Evolutionary conservation across 2,329 filamentous ascomycete species (phyloP).

Genomic region (Madurella fahalii): DNA sequence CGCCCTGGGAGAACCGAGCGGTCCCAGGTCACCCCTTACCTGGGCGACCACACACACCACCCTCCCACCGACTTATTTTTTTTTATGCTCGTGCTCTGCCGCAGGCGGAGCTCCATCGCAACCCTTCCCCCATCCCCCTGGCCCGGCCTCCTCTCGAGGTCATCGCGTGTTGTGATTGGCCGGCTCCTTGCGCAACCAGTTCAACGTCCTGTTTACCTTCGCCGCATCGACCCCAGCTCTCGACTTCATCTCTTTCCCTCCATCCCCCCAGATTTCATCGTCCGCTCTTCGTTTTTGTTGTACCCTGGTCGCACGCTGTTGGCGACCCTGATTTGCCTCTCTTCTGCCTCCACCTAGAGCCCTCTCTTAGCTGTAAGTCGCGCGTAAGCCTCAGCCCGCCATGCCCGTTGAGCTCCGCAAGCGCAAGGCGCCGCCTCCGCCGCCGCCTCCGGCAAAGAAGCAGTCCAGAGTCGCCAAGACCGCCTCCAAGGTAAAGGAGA

Average conservation of each 20-base stretch:
- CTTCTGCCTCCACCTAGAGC: background rate
- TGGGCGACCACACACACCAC: constrained; percentile 7
- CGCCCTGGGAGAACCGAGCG: background rate
- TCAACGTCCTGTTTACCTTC: constrained; percentile 26
- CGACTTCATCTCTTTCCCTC: constrained; percentile 15
- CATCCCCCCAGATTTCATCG: constrained; percentile 8
- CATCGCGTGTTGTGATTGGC: constrained; percentile 28
- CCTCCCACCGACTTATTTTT: constrained; percentile 15
- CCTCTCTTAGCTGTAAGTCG: constrained; percentile 10
- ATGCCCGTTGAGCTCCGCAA: constrained; percentile 60
- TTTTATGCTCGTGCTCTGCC: constrained; percentile 9
- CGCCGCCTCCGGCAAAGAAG: constrained; percentile 47
- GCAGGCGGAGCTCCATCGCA: constrained; percentile 9
- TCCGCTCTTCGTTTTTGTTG: background rate
- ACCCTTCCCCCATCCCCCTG: constrained; percentile 10
- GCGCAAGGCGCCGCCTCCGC: constrained; percentile 51
- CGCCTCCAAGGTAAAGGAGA: constrained; percentile 24
- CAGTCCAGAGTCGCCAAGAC: constrained; percentile 28
- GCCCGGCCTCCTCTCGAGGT: constrained; percentile 22
- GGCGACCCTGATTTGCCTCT: constrained; percentile 9
- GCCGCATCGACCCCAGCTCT: constrained; percentile 11
- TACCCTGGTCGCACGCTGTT: constrained; percentile 7
- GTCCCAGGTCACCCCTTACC: constrained; percentile 1
- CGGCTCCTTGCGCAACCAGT: constrained; percentile 27
- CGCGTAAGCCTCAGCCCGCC: constrained; percentile 18